A percentile compares a stretch with the other conserved stretches of the same genome.
phyloP scores from a whole-genome alignment of 2,329 filamentous ascomycete genomes.

The Pestalotiopsis sp. region DNA sequence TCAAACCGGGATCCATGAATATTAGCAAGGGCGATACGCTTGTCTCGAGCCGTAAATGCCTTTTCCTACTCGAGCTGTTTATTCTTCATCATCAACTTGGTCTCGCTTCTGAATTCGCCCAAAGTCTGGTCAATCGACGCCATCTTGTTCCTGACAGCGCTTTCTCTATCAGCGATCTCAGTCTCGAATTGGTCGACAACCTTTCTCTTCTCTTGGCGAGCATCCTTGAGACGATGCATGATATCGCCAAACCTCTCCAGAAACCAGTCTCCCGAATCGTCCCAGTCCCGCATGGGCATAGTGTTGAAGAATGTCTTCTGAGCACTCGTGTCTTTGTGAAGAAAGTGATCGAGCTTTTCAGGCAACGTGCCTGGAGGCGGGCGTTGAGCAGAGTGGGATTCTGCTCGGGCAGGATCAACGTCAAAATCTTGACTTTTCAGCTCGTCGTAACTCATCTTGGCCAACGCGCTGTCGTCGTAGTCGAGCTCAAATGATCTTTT shows the following conservation, averaged over 20 bases:
- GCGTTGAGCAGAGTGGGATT: constrained; percentile 33
- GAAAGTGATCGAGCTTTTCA: constrained; percentile 48
- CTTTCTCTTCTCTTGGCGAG: constrained; percentile 49
- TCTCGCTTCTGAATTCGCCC: constrained; percentile 55
- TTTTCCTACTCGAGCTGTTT: constrained; percentile 13
- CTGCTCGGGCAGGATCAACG: constrained; percentile 52
- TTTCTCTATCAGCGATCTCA: constrained; percentile 55
- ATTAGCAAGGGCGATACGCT: background rate
- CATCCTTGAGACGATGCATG: constrained; percentile 46
- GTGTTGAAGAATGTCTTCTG: constrained; percentile 51
- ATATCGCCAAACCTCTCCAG: constrained; percentile 52
- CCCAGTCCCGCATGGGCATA: constrained; percentile 58
- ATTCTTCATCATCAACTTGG: constrained; percentile 50
- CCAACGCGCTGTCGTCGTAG: constrained; percentile 58
- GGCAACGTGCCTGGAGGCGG: constrained; percentile 41
- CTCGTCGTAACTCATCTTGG: constrained; percentile 52
- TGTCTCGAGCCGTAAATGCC: background rate
- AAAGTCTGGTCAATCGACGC: constrained; percentile 57
- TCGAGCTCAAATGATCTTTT: constrained; percentile 40
- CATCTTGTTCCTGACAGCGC: constrained; percentile 51
- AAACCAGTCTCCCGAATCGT: constrained; percentile 61
- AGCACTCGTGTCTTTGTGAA: constrained; percentile 39
- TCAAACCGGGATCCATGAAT: background rate
- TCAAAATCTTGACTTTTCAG: constrained; percentile 56
- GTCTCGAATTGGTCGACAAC: constrained; percentile 52